Evolutionary conservation across 192 early-diverging fungal genomes (phyloP), one percentile per base, ranked within the genome.

Genomic region (Rhizophagus clarus): DNA sequence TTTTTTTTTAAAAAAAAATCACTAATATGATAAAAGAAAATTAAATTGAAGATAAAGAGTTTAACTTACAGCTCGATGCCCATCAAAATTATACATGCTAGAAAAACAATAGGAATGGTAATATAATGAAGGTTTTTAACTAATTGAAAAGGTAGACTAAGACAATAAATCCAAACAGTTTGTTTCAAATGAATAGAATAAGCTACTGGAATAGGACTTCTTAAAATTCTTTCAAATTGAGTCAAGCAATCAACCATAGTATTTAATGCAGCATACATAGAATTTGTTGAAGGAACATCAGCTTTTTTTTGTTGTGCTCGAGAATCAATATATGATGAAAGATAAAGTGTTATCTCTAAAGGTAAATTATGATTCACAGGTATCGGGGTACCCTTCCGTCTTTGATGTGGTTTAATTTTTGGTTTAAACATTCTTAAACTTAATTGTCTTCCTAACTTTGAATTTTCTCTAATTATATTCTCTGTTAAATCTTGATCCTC

Each of bases 131-230:
- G 68, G 51, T 69, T 81, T 9, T 14, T 12, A 26, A 94, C 91
- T 61, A 96, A 84, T 80, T 96, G 93, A 88, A 95, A 96, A 14
- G 97, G 97, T 64, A 98, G 83, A 0, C 89, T 74, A 29, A 96
- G 79, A 74, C 96, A 81, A 82, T 94, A 95, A 67, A 93, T 75
- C 83, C 90, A 90, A 51, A 92, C 87, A 20, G 91, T 92, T 83
- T 98, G 97, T 72, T 92, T 89, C 73, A 98, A 87, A 84, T 97
- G 96, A 80, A 95, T 93, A 31, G 89, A 87, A 79, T 98, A 98
- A 4, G 95, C 94, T 68, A 93, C 73, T 17, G 97, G 97, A 77
- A 97, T 96, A 4, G 97, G 97, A 12, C 94, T 94, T 49, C 88
- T 87, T 20, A 93, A 80, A 80, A 98, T 95, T 66, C 97, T 91